These are phyloP conservation scores for Termitomyces sp. DNA, from an alignment of 768 basidiomycete genomes.

Conservation along the genomic window DNA sequence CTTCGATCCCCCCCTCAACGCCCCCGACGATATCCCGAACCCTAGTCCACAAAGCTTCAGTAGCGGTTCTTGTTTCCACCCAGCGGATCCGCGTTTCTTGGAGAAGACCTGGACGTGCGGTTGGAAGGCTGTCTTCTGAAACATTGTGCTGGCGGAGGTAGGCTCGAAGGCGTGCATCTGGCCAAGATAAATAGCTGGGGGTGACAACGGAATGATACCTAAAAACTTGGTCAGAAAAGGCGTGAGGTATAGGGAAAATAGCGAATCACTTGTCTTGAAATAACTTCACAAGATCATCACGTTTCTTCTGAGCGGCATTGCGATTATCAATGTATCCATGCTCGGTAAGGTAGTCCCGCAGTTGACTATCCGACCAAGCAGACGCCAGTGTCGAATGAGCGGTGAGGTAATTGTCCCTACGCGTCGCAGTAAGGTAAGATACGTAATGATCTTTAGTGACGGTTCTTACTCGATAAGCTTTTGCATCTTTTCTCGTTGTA, in stretches of 20 bases:
- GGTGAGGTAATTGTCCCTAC: slow-evolving; percentile 62
- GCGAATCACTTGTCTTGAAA: slow-evolving; percentile 66
- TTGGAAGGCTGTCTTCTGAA: slow-evolving; percentile 62
- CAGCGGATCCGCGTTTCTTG: slow-evolving; percentile 76
- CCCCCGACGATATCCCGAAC: slow-evolving; percentile 63
- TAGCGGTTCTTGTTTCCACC: slow-evolving; percentile 55
- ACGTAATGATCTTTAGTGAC: background rate
- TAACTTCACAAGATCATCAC: slow-evolving; percentile 70
- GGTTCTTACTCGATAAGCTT: slow-evolving; percentile 57
- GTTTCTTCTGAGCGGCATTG: slow-evolving; percentile 53
- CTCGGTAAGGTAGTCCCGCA: slow-evolving; percentile 70
- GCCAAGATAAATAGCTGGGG: slow-evolving; percentile 80
- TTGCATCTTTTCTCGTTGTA: slow-evolving; percentile 69
- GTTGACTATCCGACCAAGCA: slow-evolving; percentile 70
- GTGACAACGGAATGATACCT: slow-evolving; percentile 36
- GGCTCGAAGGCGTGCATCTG: slow-evolving; percentile 86
- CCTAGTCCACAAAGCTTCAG: slow-evolving; percentile 51
- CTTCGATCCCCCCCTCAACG: slow-evolving; percentile 71
- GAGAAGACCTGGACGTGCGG: slow-evolving; percentile 67
- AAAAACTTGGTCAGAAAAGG: slow-evolving; percentile 27
- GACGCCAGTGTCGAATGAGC: slow-evolving; percentile 55
- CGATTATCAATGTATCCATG: slow-evolving; percentile 51
- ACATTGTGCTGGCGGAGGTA: slow-evolving; percentile 79
- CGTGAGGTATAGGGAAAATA: background rate
- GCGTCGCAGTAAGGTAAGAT: background rate